A percentile compares a stretch with the other conserved stretches of the same genome.
Evolutionary conservation across 2,329 filamentous ascomycete species (phyloP).

Genomic region (Sporothrix schenckii): DNA sequence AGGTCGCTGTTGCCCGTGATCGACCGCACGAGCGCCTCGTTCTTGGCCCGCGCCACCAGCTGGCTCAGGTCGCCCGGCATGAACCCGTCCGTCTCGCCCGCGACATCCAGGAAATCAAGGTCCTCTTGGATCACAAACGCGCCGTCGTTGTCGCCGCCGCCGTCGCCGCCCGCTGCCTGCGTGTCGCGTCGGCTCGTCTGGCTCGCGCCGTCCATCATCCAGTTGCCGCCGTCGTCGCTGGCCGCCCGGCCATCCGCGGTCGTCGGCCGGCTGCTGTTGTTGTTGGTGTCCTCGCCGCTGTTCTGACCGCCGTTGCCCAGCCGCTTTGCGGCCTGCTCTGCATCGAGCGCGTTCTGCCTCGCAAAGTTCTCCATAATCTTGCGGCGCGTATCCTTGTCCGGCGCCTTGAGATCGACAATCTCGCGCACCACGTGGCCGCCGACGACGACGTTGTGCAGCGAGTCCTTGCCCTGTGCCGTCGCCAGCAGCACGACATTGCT

Average conservation of each 20-base stretch:
- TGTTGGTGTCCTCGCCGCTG: constrained; percentile 3
- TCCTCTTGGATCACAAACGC: constrained; percentile 74
- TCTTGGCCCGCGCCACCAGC: constrained; percentile 82
- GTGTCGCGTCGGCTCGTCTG: constrained; percentile 48
- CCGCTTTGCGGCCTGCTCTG: constrained; percentile 43
- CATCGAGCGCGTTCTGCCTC: constrained; percentile 53
- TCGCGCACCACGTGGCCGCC: constrained; percentile 91
- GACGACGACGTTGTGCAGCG: constrained; percentile 85
- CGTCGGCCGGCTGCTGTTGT: constrained; percentile 54
- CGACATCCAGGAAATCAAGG: constrained; percentile 89
- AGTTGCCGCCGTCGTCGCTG: constrained; percentile 60
- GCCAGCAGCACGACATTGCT: constrained; percentile 84
- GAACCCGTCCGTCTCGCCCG: constrained; percentile 93
- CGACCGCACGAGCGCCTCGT: constrained; percentile 87
- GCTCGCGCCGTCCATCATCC: constrained; percentile 79
- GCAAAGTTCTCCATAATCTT: constrained; percentile 82
- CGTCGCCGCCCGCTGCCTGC: constrained; percentile 40
- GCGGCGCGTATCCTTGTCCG: constrained; percentile 85
- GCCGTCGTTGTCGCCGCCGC: constrained; percentile 46
- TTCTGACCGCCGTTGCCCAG: constrained; percentile 35
- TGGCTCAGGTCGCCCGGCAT: constrained; percentile 94
- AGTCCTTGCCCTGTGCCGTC: constrained; percentile 90
- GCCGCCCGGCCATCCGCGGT: constrained; percentile 58
- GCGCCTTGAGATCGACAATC: constrained; percentile 85
- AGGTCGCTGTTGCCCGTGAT: constrained; percentile 56